Percentiles rank a stretch among this genome's conserved stretches.
Conservation (phyloP, 2,329 filamentous ascomycete genomes). For the Cladophialophora exuberans region DNA sequence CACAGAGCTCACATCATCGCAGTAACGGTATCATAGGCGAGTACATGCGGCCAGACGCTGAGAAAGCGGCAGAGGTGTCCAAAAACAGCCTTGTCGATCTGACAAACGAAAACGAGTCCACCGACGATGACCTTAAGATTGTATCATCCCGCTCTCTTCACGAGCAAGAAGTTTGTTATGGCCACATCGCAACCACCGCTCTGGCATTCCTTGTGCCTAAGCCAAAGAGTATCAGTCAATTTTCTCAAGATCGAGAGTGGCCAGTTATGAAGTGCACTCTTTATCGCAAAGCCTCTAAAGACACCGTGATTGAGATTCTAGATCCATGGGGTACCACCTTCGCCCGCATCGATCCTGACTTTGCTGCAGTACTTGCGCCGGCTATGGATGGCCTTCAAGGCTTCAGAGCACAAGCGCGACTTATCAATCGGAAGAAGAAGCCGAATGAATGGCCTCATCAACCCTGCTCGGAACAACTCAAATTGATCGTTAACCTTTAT, state of each 20-base stretch:
- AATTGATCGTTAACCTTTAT: conserved; percentile 76
- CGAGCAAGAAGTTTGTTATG: conserved; percentile 34
- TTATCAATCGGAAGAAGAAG: conserved; percentile 67
- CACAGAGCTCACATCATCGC: conserved; percentile 44
- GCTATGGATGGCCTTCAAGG: conserved; percentile 70
- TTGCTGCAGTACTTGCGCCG: conserved; percentile 69
- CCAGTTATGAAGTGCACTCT: conserved; percentile 32
- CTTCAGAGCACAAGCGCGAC: conserved; percentile 72
- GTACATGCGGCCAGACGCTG: conserved; percentile 66
- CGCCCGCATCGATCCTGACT: conserved; percentile 71
- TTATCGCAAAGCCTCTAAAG: conserved; percentile 16
- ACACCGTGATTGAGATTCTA: conserved; percentile 68
- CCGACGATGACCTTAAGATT: conserved; percentile 53
- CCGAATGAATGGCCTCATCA: conserved; percentile 67
- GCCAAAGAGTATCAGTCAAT: conserved; percentile 20
- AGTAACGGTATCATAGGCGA: conserved; percentile 64
- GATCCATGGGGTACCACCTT: conserved; percentile 74
- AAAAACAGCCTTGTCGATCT: conserved; percentile 45
- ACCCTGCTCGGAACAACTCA: conserved; percentile 62
- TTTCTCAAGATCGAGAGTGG: conserved; percentile 29
- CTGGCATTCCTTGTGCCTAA: conserved; percentile 32
- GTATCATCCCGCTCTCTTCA: conserved; percentile 22
- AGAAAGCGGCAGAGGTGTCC: conserved; percentile 55
- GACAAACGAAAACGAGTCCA: conserved; percentile 31
- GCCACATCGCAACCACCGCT: conserved; percentile 27